These are phyloP conservation scores for Annona cherimola DNA, from an alignment of 164 flowering plant species.

Conservation along the genomic window DNA sequence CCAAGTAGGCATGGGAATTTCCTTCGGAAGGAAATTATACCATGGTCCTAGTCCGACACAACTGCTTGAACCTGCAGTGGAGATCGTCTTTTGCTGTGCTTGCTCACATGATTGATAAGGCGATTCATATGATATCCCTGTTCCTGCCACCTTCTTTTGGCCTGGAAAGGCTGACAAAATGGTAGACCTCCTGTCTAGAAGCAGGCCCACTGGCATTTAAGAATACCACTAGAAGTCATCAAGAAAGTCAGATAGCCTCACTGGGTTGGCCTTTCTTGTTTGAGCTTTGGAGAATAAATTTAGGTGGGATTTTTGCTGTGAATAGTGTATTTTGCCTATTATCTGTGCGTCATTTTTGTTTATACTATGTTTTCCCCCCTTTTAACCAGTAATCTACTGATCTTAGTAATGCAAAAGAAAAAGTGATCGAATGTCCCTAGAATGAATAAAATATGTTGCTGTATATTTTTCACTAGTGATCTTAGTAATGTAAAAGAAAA, in stretches of 20 bases:
- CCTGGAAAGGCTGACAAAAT: not conserved
- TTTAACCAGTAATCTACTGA: not conserved
- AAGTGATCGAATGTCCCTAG: not conserved
- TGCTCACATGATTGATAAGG: not conserved
- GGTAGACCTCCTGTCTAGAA: not conserved
- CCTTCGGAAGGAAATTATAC: not conserved
- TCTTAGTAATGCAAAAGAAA: no score
- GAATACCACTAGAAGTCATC: not conserved
- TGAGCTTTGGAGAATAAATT: not conserved
- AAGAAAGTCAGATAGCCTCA: not conserved
- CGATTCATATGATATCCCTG: not conserved
- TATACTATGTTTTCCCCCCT: not conserved
- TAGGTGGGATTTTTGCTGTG: not conserved
- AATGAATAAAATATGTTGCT: not conserved
- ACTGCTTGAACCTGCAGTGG: not conserved
- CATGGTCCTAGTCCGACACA: not conserved
- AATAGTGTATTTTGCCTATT: not conserved
- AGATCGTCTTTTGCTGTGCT: not conserved
- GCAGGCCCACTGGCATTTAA: not conserved
- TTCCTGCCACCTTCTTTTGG: not conserved
- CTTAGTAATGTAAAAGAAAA: not conserved
- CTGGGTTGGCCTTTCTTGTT: not conserved
- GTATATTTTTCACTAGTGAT: no score
- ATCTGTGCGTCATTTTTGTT: not conserved
- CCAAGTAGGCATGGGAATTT: not conserved